A percentile compares a stretch with the other conserved stretches of the same genome.
phyloP scores from a whole-genome alignment of 352 stramenopile genomes.

The Phytophthora hibernalis region DNA sequence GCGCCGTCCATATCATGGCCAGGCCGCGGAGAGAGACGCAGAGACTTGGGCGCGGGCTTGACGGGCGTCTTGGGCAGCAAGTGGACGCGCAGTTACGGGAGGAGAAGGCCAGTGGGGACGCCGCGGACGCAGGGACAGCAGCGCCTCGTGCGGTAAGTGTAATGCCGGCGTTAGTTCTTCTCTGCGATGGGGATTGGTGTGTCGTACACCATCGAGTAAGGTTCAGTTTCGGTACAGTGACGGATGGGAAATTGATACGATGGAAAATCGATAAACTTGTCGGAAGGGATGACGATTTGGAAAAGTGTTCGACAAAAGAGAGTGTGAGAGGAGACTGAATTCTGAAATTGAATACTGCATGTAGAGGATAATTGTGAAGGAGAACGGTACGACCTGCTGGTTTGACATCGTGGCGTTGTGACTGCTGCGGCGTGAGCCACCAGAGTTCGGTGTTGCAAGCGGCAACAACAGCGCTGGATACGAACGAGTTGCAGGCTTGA shows the following conservation, averaged over 20 bases:
- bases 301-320: not conserved
- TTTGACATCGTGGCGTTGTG: constrained; percentile 17
- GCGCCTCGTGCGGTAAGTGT: constrained; percentile 17
- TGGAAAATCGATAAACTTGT: not conserved
- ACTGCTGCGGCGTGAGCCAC: constrained; percentile 13
- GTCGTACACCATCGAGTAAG: constrained; percentile 9
- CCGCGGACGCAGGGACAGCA: not conserved
- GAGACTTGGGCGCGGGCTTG: constrained; percentile 20
- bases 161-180: constrained; percentile 20
- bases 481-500: not conserved
- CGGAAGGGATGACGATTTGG: not conserved
- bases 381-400: not conserved
- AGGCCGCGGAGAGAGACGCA: constrained; percentile 16
- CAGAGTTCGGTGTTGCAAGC: not conserved
- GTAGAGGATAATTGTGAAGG: not conserved
- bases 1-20: constrained; percentile 46
- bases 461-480: not conserved
- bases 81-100: not conserved
- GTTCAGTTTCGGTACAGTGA: constrained; percentile 17
- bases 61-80: not conserved
- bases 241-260: not conserved
- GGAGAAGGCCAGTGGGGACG: not conserved
- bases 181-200: constrained; percentile 15
- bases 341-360: not conserved
- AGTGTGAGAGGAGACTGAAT: not conserved